Evolutionary conservation across 257 asterid species (phyloP), one percentile per base, ranked within the genome.

Genomic region (Striga asiatica): DNA sequence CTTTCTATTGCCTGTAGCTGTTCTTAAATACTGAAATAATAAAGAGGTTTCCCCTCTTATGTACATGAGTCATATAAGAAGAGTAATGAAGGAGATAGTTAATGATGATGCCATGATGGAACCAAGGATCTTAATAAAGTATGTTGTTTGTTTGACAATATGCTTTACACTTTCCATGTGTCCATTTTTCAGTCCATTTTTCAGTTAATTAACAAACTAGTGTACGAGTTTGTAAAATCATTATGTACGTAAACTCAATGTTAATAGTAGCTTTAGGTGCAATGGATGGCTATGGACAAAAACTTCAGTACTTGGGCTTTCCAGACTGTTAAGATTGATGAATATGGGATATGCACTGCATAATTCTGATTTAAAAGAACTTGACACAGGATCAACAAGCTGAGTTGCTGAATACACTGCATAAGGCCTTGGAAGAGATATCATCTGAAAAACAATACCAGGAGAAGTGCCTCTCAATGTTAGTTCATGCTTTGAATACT

Each of bases 341-440:
- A n/a, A 25, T 38, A 70, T 47, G 43, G 25, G 51, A 52, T 31
- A 22, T 31, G 51, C 8, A 53, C 10, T 54, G 57, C 20, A 35
- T 50, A 45, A 39, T 66, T 46, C 66, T 69, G 64, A 69, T 56
- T 41, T 24, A 58, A 37, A 46, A 13, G 32, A 50, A 1, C 43
- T 56, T 61, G 66, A 47, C 69, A 60, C 82, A 87, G 94, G 82
- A 69, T 64, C 77, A 66, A 18, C 78, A 69, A 70, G 77, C 65
- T 12, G 84, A 70, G 72, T 71, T 88, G 67, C 94, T 82, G 72
- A 79, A 73, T 54, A 77, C 70, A 10, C 64, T 92, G 49, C 80
- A 75, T 60, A 75, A 74, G 66, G 97, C 95, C 46, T 67, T 92
- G 74, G 95, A 80, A 75, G 88, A 81, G 70, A 78, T 92, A 66